These are phyloP conservation scores for Amphichorda felina DNA, from an alignment of 2,329 filamentous ascomycete species.

Conservation along the genomic window DNA sequence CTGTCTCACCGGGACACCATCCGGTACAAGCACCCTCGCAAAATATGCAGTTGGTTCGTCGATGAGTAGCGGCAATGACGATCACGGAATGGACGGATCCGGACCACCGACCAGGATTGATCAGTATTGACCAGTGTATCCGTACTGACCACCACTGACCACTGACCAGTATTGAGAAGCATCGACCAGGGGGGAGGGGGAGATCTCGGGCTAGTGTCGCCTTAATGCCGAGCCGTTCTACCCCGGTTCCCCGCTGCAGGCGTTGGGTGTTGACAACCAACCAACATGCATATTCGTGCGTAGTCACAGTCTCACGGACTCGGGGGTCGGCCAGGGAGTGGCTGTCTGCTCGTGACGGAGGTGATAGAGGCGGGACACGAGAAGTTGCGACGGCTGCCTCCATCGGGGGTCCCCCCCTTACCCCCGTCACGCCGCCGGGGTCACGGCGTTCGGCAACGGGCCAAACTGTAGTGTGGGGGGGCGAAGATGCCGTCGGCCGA, in stretches of 20 bases:
- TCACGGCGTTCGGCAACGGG: too few relatives aligned
- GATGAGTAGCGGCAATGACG: neutral
- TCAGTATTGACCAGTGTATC: too few relatives aligned
- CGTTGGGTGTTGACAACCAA: neutral
- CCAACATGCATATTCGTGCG: constrained; percentile 2
- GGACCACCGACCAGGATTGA: too few relatives aligned
- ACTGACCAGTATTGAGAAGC: too few relatives aligned
- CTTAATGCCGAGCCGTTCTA: constrained; percentile 2
- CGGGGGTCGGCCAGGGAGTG: neutral
- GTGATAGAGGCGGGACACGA: neutral
- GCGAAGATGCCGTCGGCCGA: too few relatives aligned
- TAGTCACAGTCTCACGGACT: neutral
- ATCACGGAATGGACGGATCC: too few relatives aligned
- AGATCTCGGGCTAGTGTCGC: neutral
- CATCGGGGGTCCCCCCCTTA: neutral
- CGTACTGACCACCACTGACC: too few relatives aligned
- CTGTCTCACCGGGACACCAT: too few relatives aligned
- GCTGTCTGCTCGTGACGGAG: neutral
- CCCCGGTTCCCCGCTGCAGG: neutral
- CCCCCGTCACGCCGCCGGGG: too few relatives aligned
- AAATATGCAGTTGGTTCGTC: neutral
- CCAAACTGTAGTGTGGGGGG: too few relatives aligned
- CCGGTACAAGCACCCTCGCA: too few relatives aligned
- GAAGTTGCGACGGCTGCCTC: neutral
- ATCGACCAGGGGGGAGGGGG: neutral